Evolutionary conservation across 176 grass and related monocot genomes (phyloP).

Genomic region (Oropetium thomaeum): DNA sequence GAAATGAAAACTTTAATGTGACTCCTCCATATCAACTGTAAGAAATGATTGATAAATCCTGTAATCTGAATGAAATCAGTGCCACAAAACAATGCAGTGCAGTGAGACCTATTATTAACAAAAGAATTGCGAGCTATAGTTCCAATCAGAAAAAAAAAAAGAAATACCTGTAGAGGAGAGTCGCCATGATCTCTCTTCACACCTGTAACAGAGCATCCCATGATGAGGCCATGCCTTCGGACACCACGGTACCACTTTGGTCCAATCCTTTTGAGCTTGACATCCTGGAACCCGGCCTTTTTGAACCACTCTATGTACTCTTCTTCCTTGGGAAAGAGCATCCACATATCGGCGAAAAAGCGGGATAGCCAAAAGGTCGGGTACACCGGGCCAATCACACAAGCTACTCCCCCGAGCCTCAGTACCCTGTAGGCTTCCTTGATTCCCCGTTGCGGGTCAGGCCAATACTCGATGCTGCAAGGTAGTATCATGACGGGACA

Average conservation of each 20-base stretch:
- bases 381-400: slow-evolving; percentile 82
- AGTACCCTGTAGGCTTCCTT: slow-evolving; percentile 91
- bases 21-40: not conserved
- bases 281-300: slow-evolving; percentile 85
- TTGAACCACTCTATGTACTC: slow-evolving; percentile 96
- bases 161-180: slow-evolving; percentile 62
- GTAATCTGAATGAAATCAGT: not conserved
- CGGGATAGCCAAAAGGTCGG: slow-evolving; percentile 90
- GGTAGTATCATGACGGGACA: not conserved
- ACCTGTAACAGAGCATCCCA: slow-evolving; percentile 89
- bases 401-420: slow-evolving; percentile 70
- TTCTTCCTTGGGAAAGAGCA: slow-evolving; percentile 96
- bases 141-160: not conserved
- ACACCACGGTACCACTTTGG: slow-evolving; percentile 97
- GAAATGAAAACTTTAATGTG: not conserved
- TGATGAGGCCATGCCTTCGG: slow-evolving; percentile 82
- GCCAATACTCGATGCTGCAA: slow-evolving; percentile 94
- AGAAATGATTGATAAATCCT: not conserved
- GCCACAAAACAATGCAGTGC: not conserved
- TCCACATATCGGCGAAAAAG: slow-evolving; percentile 96
- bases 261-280: slow-evolving; percentile 85
- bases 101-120: not conserved
- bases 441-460: slow-evolving; percentile 86
- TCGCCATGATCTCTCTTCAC: slow-evolving; percentile 72
- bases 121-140: not conserved